Base-by-base conservation (phyloP, 306 rosid species). In the Acacia melanoxylon region DNA sequence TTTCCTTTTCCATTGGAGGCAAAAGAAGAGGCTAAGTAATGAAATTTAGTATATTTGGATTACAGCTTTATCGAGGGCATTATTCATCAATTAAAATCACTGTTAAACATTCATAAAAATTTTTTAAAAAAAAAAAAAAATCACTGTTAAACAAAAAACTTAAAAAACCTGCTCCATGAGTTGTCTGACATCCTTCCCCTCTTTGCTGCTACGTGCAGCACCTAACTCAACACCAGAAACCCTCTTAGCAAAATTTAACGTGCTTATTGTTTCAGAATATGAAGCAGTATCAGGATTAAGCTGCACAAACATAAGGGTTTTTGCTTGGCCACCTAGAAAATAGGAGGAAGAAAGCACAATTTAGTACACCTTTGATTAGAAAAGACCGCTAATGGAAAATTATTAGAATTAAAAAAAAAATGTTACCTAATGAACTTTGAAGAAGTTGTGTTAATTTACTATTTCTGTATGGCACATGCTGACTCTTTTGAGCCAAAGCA, bases 301-400 rank as follows among this genome's bases (percentile, higher is more conserved):
- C 85, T 96, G 99, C 71, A 96, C 99, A 89, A 96, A 96, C 99
- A 96, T 96, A 31, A 96, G 98, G 71, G 99, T 92, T 87, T 96
- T 96, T 4, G 99, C 99, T 87, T 93, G 99, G 82, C 99, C 99
- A 76, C 99, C 99, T 96, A 62, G 78, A 88, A 72, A 69, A 75
- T 61, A 72, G 17, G 46, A 80, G 29, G 42, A 80, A 80, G 22
- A 81, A 78, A 74, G 81, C 51, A 48, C 52, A 68, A 76, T 67
- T 66, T 75, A 67, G 74, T 68, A 81, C 56, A 35, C 9, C 65
- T 76, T 70, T 72, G 68, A 71, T 16, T 27, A 45, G 16, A 71
- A 71, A 71, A 81, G 42, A 75, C 70, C 78, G 31, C 49, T 69
- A 48, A 58, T 22, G 44, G 74, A 72, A 35, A 13, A 11, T 24